phyloP scores from a whole-genome alignment of 208 protist genomes.

The Crithidia bombi region DNA sequence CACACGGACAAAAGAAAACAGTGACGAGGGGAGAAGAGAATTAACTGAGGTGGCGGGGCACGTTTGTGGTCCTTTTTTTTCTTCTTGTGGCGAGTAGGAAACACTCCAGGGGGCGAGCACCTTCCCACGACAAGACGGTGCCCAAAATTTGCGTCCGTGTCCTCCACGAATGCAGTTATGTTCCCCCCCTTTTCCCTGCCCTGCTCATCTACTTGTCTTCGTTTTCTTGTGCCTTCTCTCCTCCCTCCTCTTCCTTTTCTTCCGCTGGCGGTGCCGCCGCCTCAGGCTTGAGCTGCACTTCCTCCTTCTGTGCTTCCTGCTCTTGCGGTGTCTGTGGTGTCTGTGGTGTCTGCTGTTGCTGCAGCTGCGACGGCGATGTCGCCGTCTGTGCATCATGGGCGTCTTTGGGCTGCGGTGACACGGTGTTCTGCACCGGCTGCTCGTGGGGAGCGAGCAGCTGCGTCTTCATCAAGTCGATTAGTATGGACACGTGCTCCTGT shows the following conservation, averaged over 20 bases:
- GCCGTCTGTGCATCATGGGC: neutral
- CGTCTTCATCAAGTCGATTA: slow-evolving; percentile 1
- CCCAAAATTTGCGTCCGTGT: too few relatives aligned
- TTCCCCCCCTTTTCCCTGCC: neutral
- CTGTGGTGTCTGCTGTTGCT: slow-evolving; percentile 1
- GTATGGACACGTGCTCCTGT: slow-evolving; percentile 5
- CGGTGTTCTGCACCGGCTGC: neutral
- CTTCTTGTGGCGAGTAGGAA: too few relatives aligned
- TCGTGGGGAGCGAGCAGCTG: neutral
- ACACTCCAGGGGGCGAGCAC: too few relatives aligned
- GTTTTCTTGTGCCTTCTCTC: neutral
- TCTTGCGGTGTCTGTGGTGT: neutral
- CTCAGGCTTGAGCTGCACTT: too few relatives aligned
- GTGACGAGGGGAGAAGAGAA: too few relatives aligned
- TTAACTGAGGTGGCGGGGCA: too few relatives aligned
- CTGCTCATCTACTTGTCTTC: neutral
- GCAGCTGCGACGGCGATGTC: neutral
- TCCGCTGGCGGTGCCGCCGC: too few relatives aligned
- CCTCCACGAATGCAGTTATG: too few relatives aligned
- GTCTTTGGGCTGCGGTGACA: neutral
- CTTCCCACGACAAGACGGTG: too few relatives aligned
- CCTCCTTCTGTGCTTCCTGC: neutral
- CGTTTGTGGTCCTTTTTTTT: neutral
- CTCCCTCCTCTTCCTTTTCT: slow-evolving; percentile 1
- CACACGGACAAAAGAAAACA: neutral